phyloP scores from a whole-genome alignment of 108 stramenopile genomes.

The Parietichytrium sp. region DNA sequence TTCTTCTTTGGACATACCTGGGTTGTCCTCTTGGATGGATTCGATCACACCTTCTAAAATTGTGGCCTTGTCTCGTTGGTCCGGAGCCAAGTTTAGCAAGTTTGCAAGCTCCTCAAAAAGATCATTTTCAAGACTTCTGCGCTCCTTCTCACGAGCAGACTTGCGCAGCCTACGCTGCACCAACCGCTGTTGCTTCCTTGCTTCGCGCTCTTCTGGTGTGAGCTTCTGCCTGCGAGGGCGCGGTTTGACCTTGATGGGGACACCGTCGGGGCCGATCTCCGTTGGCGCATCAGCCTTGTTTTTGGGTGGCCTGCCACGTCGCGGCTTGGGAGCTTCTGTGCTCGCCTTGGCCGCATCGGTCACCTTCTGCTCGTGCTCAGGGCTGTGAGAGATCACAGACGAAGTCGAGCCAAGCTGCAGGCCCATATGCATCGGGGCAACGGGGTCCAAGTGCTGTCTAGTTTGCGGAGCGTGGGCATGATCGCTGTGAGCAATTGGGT shows the following conservation, averaged over 20 bases:
- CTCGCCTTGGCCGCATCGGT: too few species aligned
- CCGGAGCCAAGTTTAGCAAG: background rate
- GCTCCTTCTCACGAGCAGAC: constrained; percentile 28
- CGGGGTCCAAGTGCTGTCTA: too few species aligned
- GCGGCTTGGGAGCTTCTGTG: too few species aligned
- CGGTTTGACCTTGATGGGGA: constrained; percentile 19
- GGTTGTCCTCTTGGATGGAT: background rate
- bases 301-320: too few species aligned
- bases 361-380: too few species aligned
- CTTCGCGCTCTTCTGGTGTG: constrained; percentile 28
- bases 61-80: constrained; percentile 29
- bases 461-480: too few species aligned
- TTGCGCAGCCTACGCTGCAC: background rate
- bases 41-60: background rate
- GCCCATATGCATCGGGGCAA: too few species aligned
- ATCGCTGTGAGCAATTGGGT: too few species aligned
- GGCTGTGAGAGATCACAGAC: too few species aligned
- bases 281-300: background rate
- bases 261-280: background rate
- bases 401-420: too few species aligned
- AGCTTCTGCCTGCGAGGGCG: constrained; percentile 9
- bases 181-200: background rate
- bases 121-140: constrained; percentile 8
- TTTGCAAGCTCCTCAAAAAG: constrained; percentile 10
- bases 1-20: background rate